phyloP scores from a whole-genome alignment of 192 early-diverging fungal species.

The Entomortierella beljakovae region DNA sequence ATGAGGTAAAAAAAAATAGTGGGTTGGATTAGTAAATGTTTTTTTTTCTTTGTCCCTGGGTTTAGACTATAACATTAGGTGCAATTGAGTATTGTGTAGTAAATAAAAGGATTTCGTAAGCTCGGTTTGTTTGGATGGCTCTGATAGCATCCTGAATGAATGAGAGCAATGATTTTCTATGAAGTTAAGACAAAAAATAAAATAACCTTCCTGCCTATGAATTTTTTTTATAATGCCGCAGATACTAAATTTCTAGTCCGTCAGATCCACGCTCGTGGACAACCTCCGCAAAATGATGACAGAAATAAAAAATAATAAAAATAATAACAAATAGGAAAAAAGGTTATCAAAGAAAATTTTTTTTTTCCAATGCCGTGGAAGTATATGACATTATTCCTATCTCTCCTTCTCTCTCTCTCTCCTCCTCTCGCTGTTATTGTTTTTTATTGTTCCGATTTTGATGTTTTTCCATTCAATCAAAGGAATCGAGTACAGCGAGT shows the following conservation, averaged over 20 bases:
- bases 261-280: not conserved
- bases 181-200: too few species aligned
- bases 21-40: not conserved
- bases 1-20: constrained; percentile 1
- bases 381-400: not conserved
- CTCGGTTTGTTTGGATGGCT: not conserved
- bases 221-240: not conserved
- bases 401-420: too few species aligned
- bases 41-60: not conserved
- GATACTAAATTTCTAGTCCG: not conserved
- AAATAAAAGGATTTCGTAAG: not conserved
- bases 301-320: not conserved
- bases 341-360: too few species aligned
- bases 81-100: not conserved
- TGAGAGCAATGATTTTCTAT: too few species aligned
- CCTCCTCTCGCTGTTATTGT: too few species aligned
- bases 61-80: not conserved
- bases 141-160: not conserved
- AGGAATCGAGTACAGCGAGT: too few species aligned
- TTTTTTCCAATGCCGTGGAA: too few species aligned
- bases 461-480: not conserved
- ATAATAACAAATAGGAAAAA: constrained; percentile 2
- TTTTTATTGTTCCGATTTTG: not conserved
- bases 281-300: not conserved
- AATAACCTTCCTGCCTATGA: too few species aligned